phyloP scores from a whole-genome alignment of 106 monocot genomes.

The Ottelia alismoides region DNA sequence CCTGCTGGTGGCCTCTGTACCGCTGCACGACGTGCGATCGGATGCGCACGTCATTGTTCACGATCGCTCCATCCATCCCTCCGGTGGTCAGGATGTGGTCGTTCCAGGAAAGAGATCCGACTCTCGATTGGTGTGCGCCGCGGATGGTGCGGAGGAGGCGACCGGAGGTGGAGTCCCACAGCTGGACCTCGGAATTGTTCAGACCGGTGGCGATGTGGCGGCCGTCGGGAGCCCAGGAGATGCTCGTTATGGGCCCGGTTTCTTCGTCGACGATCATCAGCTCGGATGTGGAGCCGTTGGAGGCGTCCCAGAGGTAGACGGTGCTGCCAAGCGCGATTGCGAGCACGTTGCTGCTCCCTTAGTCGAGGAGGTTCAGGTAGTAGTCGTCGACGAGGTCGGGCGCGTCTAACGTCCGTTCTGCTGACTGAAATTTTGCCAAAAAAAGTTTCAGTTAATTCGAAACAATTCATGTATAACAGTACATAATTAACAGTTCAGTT shows the following conservation, averaged over 20 bases:
- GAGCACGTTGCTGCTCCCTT: constrained; percentile 11
- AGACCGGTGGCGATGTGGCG: too few species aligned
- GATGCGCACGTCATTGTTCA: constrained; percentile 1
- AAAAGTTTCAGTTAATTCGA: too few species aligned
- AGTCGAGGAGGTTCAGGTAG: constrained; percentile 3
- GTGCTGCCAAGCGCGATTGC: constrained; percentile 5
- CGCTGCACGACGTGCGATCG: constrained; percentile 2
- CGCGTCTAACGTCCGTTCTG: constrained; percentile 5
- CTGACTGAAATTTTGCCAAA: neutral
- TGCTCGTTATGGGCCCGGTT: constrained; percentile 4
- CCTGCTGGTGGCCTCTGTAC: constrained; percentile 7
- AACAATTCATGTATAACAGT: too few species aligned
- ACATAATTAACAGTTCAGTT: too few species aligned
- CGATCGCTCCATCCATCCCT: too few species aligned
- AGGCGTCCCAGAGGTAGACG: constrained; percentile 9
- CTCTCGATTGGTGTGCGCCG: neutral
- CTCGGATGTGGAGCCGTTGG: constrained; percentile 7
- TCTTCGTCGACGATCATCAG: constrained; percentile 7
- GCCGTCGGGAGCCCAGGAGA: too few species aligned
- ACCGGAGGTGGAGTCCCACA: too few species aligned
- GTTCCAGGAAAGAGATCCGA: too few species aligned
- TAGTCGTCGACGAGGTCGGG: constrained; percentile 11
- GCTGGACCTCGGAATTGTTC: too few species aligned
- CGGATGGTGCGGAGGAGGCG: too few species aligned
- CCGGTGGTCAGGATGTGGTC: too few species aligned